Evolutionary conservation across 345 rosid species (phyloP).

Genomic region (Arabis alpina): DNA sequence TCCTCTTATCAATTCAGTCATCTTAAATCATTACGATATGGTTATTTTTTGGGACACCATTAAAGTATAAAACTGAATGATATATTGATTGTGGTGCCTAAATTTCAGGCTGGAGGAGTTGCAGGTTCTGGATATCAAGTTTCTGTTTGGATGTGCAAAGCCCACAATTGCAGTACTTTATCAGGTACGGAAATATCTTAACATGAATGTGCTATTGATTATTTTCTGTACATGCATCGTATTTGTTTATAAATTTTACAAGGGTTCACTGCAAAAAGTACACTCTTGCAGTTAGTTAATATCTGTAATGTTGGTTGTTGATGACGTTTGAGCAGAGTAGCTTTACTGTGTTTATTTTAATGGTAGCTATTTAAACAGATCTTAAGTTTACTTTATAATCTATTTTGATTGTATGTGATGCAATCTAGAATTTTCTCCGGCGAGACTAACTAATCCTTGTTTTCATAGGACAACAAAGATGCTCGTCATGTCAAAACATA

Average conservation of each 20-base stretch:
- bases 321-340: constrained; percentile 21
- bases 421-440: neutral
- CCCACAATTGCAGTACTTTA: constrained; percentile 97
- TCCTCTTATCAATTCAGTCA: neutral
- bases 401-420: constrained; percentile 14
- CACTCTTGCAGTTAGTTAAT: constrained; percentile 6
- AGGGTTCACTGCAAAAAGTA: constrained; percentile 8
- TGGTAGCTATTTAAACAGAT: constrained; percentile 2
- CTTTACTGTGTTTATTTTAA: constrained; percentile 11
- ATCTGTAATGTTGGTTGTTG: constrained; percentile 13
- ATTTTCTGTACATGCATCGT: neutral
- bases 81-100: constrained; percentile 24
- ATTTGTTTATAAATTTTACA: neutral
- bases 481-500: constrained; percentile 97
- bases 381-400: neutral
- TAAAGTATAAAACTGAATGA: neutral
- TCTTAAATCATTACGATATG: constrained; percentile 6
- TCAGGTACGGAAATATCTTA: constrained; percentile 56
- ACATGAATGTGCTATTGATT: neutral
- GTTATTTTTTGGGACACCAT: neutral
- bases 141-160: constrained; percentile 88
- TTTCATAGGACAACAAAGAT: constrained; percentile 91
- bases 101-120: constrained; percentile 90
- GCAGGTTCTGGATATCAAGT: constrained; percentile 98
- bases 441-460: constrained; percentile 31